Conservation (phyloP, 1,284 basidiomycete species). For the Austropuccinia psidii region DNA sequence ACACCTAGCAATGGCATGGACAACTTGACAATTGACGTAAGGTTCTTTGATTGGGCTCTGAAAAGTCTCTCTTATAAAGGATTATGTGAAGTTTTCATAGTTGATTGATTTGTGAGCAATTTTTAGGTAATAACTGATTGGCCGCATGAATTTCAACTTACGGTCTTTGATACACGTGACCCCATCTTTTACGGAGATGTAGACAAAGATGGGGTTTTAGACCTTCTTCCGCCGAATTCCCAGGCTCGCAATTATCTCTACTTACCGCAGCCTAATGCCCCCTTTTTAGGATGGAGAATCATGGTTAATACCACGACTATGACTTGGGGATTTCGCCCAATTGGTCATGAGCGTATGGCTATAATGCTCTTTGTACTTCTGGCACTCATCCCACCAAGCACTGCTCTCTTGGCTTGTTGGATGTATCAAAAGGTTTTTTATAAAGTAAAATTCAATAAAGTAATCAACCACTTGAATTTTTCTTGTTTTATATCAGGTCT, state of each 20-base stretch:
- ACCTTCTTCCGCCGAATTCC: conserved; percentile 79
- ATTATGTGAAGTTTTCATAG: background rate
- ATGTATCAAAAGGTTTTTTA: conserved; percentile 93
- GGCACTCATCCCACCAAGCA: conserved; percentile 69
- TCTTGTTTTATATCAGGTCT: background rate
- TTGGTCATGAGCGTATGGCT: conserved; percentile 69
- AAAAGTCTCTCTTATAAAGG: background rate
- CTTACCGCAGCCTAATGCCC: conserved; percentile 57
- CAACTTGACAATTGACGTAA: conserved; percentile 61
- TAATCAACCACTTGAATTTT: background rate
- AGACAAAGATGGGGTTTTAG: conserved; percentile 77
- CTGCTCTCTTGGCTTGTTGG: conserved; percentile 67
- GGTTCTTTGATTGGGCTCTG: background rate
- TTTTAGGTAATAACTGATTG: conserved; percentile 65
- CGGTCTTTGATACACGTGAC: conserved; percentile 77
- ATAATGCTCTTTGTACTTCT: conserved; percentile 77
- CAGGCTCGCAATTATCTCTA: conserved; percentile 75
- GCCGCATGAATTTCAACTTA: conserved; percentile 78
- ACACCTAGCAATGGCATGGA: conserved; percentile 57
- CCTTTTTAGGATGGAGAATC: conserved; percentile 73
- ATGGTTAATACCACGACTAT: conserved; percentile 66
- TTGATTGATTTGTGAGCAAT: background rate
- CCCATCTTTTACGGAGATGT: conserved; percentile 75
- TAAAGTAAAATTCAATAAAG: conserved; percentile 79
- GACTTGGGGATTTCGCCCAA: conserved; percentile 67